Base-by-base conservation (phyloP, 257 asterid species). In the Lithospermum erythrorhizon region DNA sequence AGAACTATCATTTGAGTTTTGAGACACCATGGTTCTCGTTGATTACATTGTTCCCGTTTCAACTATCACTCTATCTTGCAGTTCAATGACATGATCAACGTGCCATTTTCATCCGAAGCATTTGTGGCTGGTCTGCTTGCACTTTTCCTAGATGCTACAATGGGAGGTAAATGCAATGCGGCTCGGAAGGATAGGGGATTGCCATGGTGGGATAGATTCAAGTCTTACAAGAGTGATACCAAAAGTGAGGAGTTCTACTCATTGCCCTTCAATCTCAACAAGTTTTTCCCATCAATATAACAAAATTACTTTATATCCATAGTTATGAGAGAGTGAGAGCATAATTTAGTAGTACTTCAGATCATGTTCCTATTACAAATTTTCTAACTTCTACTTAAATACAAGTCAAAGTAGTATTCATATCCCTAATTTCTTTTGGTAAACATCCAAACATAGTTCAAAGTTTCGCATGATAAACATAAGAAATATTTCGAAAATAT, bases 131-230 rank as follows among this genome's bases (percentile, higher is more conserved):
- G 96, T 5, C 58, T 79, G 6, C 21, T 88, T 75, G 97, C 91
- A 0, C 63, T 86, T 56, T 49, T 84, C 53, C 67, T 93, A 72
- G 98, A 93, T 59, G 66, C 64, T 53, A 81, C 94, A 0, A 55
- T 93, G 73, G 86, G 83, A 6, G 82, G 83, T 2, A 89, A 89
- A 65, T 95, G 84, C 73, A 64, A 49, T 22, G 29, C 83, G 27
- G 68, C 81, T 35, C 73, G 83, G 75, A 93, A 84, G 69, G 97
- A 93, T 22, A 81, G 97, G 48, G 98, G 98, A 23, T 68, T 84
- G 96, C 90, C 80, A 5, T 93, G 97, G 97, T 93, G 97, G 98
- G 89, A 80, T 59, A 93, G 70, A 70, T 89, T 88, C 76, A 65
- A 77, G 57, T 84, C 90, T 35, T 86, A 66, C 61, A 89, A 83